Percentiles rank a stretch among this genome's conserved stretches.
Conservation (phyloP, 352 stramenopile species). For the Pythium periplocum region DNA sequence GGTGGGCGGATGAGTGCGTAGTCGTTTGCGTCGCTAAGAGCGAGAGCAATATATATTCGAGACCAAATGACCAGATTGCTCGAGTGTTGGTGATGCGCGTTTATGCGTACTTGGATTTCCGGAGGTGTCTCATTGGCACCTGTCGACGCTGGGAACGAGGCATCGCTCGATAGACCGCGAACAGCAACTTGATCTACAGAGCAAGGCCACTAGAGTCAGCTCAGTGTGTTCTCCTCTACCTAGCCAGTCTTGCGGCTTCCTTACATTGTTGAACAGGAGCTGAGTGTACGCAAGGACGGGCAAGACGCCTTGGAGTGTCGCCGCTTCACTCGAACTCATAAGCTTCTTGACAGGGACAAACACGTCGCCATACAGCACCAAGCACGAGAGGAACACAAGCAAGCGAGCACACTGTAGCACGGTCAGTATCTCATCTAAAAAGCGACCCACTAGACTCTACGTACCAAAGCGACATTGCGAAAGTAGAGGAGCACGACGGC, state of each 20-base stretch:
- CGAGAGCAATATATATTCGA: too few relatives aligned
- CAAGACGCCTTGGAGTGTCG: constrained; percentile 4
- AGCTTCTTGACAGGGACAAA: constrained; percentile 32
- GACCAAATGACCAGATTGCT: too few relatives aligned
- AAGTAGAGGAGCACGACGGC: constrained; percentile 50
- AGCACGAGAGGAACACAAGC: constrained; percentile 42
- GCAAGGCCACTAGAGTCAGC: too few relatives aligned
- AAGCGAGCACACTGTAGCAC: constrained; percentile 48
- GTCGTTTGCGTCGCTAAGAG: too few relatives aligned
- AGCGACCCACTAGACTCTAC: background rate
- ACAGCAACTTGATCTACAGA: too few relatives aligned
- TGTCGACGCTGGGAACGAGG: too few relatives aligned
- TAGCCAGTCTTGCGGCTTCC: too few relatives aligned
- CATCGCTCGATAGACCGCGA: too few relatives aligned
- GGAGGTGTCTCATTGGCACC: too few relatives aligned
- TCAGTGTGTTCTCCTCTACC: too few relatives aligned
- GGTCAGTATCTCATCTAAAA: background rate
- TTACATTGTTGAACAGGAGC: constrained; percentile 18
- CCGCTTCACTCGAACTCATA: background rate
- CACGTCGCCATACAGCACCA: constrained; percentile 57
- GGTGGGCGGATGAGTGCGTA: constrained; percentile 20
- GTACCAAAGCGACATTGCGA: constrained; percentile 48
- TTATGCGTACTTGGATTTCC: too few relatives aligned
- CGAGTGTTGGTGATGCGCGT: too few relatives aligned
- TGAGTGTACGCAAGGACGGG: constrained; percentile 9